Evolutionary conservation across 805 yeast species (phyloP), one percentile per base, ranked within the genome.

Genomic region (Metschnikowia arizonensis): DNA sequence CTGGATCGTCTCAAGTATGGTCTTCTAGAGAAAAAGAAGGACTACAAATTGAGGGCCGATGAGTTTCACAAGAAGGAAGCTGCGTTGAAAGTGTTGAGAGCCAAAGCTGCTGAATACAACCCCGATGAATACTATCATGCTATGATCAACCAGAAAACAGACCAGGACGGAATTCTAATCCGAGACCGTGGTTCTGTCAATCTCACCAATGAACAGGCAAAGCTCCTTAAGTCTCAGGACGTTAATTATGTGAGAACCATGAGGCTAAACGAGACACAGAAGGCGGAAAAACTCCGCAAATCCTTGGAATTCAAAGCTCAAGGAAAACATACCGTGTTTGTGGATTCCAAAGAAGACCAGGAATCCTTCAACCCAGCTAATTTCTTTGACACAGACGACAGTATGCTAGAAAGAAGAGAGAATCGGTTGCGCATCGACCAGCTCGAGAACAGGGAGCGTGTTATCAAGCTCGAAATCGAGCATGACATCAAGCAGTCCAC

Each of bases 81-180:
- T 12, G 81, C 79, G 30, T 56, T 93, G 42, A 86, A 85, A 66
- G 74, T 83, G 1, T 74, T 93, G 47, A 80, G 85, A 53, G 72
- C 74, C 33, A 91, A 88, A 61, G 95, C 86, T 1, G 69, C 74
- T 30, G 74, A 75, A 36, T 77, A 88, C 55, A 93, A 93, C 62
- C 95, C 95, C 12, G 99, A 93, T 74, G 99, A 93, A 65, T 93
- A 85, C 69, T 89, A 91, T 65, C 96, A 88, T 78, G 93, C 88
- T 17, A 93, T 93, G 99, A 78, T 83, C 26, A 72, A 76, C 11
- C 72, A 74, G 49, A 76, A 74, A 56, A 81, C 93, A 4, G 95
- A 88, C 52, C 67, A 73, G 2, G 69, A 76, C 9, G 97, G 97
- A 1, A 73, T 86, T 7, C 58, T 85, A 40, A 62, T 85, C 9